Evolutionary conservation across 2,329 filamentous ascomycete genomes (phyloP).

Genomic region (Fusarium chaquense): DNA sequence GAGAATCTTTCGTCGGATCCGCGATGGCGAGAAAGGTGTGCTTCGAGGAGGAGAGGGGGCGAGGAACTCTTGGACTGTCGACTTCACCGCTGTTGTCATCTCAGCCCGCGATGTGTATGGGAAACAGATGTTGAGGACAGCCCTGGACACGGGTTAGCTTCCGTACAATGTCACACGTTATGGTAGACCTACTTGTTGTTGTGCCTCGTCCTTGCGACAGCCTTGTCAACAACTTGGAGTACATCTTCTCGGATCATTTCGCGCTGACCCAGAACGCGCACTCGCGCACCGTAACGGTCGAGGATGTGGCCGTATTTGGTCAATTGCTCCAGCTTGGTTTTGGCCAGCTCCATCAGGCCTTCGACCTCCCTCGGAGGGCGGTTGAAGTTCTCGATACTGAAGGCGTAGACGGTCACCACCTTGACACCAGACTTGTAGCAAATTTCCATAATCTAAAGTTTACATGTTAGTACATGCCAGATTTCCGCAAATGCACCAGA

Average conservation of each 20-base stretch:
- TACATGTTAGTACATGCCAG: slow-evolving; percentile 13
- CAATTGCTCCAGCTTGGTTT: slow-evolving; percentile 91
- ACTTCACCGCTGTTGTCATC: slow-evolving; percentile 89
- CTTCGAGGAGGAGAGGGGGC: slow-evolving; percentile 73
- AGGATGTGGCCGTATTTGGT: slow-evolving; percentile 93
- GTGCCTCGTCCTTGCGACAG: slow-evolving; percentile 85
- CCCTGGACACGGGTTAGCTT: slow-evolving; percentile 52
- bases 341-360: slow-evolving; percentile 96
- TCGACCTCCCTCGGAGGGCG: slow-evolving; percentile 96
- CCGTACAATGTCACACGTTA: background rate
- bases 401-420: slow-evolving; percentile 97
- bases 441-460: slow-evolving; percentile 84
- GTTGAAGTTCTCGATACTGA: slow-evolving; percentile 99
- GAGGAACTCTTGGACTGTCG: slow-evolving; percentile 88
- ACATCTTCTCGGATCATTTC: slow-evolving; percentile 89
- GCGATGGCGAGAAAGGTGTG: slow-evolving; percentile 85
- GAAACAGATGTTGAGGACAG: slow-evolving; percentile 91
- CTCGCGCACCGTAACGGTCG: slow-evolving; percentile 89
- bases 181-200: slow-evolving; percentile 76
- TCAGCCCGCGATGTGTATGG: slow-evolving; percentile 97
- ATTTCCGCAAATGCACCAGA: slow-evolving; percentile 56
- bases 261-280: slow-evolving; percentile 86
- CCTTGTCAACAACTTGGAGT: slow-evolving; percentile 85
- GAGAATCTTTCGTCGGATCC: slow-evolving; percentile 87
- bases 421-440: slow-evolving; percentile 98